A percentile compares a stretch with the other conserved stretches of the same genome.
Evolutionary conservation across 164 flowering plant species (phyloP).

Genomic region (Magnolia kwangsiensis): DNA sequence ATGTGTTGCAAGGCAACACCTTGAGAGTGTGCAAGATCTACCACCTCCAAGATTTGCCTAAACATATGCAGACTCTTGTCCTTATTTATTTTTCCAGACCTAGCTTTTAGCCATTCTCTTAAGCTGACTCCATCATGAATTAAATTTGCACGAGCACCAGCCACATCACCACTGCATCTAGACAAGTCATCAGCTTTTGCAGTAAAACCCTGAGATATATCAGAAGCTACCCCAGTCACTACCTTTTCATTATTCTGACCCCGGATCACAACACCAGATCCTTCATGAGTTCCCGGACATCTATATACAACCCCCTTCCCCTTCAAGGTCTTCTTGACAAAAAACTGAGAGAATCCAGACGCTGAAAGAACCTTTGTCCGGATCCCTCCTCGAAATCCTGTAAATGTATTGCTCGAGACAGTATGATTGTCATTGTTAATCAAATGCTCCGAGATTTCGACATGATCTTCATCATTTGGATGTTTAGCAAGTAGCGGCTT

Average conservation of each 20-base stretch:
- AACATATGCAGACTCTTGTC: slow-evolving; percentile 53
- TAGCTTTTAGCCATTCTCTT: slow-evolving; percentile 64
- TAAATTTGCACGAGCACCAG: slow-evolving; percentile 16
- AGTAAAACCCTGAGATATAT: slow-evolving; percentile 25
- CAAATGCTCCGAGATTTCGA: slow-evolving; percentile 18
- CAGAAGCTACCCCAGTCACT: slow-evolving; percentile 25
- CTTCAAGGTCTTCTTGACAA: slow-evolving; percentile 62
- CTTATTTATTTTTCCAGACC: slow-evolving; percentile 39
- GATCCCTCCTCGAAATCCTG: slow-evolving; percentile 39
- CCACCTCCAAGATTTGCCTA: slow-evolving; percentile 62
- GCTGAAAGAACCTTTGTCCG: slow-evolving; percentile 65
- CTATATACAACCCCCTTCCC: slow-evolving; percentile 63
- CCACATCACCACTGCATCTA: slow-evolving; percentile 15
- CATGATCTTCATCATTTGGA: slow-evolving; percentile 21
- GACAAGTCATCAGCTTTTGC: slow-evolving; percentile 21
- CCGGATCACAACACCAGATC: slow-evolving; percentile 20
- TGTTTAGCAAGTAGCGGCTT: slow-evolving; percentile 14
- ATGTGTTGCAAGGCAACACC: slow-evolving; percentile 56
- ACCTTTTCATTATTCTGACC: slow-evolving; percentile 26
- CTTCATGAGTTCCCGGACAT: slow-evolving; percentile 28
- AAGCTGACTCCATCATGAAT: slow-evolving; percentile 44
- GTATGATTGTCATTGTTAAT: slow-evolving; percentile 20
- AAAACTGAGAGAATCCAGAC: slow-evolving; percentile 76
- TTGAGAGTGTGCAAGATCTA: slow-evolving; percentile 59
- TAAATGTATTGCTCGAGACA: slow-evolving; percentile 12